Base-by-base conservation (phyloP, 768 basidiomycete genomes). In the Podaxis sp. region DNA sequence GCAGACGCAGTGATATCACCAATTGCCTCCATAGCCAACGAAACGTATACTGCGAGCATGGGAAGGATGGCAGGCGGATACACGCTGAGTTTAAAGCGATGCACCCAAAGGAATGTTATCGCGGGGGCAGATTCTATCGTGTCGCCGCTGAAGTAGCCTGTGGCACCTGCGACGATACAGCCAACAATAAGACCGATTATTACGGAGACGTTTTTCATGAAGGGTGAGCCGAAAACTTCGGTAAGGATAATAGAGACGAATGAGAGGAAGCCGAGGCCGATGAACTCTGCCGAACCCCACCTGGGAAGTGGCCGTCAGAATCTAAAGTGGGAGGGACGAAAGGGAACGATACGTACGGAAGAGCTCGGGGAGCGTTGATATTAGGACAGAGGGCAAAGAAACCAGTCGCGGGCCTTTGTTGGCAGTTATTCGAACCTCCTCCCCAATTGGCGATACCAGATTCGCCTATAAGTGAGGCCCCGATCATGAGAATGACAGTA, bases 41-140 rank as follows among this genome's bases (percentile, higher is more conserved):
- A 90, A 6, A 92, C 85, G 64, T 77, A 77, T 6, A 77, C 75
- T 29, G 77, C 76, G 33, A 79, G 63, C 76, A 75, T 82, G 2
- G 80, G 80, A 25, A 82, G 63, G 37, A 82, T 80, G 3, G 80
- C 89, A 77, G 92, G 89, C 1, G 87, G 82, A 67, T 94, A 93
- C 2, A 94, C 83, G 0, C 82, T 70, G 37, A 94, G 82, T 67
- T 89, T 90, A 79, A 94, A 94, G 0, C 81, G 85, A 63, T 90
- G 81, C 2, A 90, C 89, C 89, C 91, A 94, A 33, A 93, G 72
- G 75, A 94, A 94, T 0, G 93, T 94, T 67, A 94, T 90, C 4
- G 80, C 82, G 0, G 93, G 93, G 0, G 91, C 85, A 8, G 80
- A 78, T 41, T 77, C 78, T 72, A 94, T 90, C 55, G 77, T 82